Evolutionary conservation across 768 basidiomycete species (phyloP).

Genomic region (Mycena filopes): DNA sequence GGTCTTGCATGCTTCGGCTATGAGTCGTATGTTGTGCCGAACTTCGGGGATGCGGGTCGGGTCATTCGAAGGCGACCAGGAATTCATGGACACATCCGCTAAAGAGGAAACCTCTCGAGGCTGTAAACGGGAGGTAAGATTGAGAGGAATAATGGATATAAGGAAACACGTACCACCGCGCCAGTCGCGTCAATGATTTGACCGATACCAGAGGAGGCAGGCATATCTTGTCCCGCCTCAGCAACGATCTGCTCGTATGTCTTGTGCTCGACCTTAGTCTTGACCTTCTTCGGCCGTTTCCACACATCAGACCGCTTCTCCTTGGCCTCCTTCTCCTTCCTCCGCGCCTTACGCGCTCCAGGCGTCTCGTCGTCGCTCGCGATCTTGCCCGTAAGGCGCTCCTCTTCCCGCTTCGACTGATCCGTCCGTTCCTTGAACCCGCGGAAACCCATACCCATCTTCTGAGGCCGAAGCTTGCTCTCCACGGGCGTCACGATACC

Average conservation of each 20-base stretch:
- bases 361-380: slow-evolving; percentile 78
- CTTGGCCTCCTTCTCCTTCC: slow-evolving; percentile 63
- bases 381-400: slow-evolving; percentile 74
- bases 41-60: slow-evolving; percentile 93
- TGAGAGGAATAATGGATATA: not conserved
- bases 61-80: slow-evolving; percentile 91
- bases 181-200: slow-evolving; percentile 96
- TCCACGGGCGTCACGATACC: slow-evolving; percentile 93
- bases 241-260: slow-evolving; percentile 96
- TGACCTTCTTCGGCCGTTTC: slow-evolving; percentile 88
- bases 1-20: slow-evolving; percentile 82
- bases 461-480: slow-evolving; percentile 84
- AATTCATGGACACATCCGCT: slow-evolving; percentile 76
- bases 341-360: slow-evolving; percentile 58
- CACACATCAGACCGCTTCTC: slow-evolving; percentile 81
- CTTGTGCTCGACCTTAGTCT: slow-evolving; percentile 90
- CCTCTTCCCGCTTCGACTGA: slow-evolving; percentile 87
- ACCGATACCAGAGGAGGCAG: slow-evolving; percentile 68
- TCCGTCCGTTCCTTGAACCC: slow-evolving; percentile 92
- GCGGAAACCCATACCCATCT: slow-evolving; percentile 87
- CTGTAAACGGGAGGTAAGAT: slow-evolving; percentile 48
- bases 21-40: slow-evolving; percentile 93
- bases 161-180: slow-evolving; percentile 72
- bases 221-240: slow-evolving; percentile 76
- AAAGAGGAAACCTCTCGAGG: slow-evolving; percentile 90